A percentile compares a stretch with the other conserved stretches of the same genome.
Conservation (phyloP, 2,329 filamentous ascomycete genomes). For the Zasmidium citrigriseum region DNA sequence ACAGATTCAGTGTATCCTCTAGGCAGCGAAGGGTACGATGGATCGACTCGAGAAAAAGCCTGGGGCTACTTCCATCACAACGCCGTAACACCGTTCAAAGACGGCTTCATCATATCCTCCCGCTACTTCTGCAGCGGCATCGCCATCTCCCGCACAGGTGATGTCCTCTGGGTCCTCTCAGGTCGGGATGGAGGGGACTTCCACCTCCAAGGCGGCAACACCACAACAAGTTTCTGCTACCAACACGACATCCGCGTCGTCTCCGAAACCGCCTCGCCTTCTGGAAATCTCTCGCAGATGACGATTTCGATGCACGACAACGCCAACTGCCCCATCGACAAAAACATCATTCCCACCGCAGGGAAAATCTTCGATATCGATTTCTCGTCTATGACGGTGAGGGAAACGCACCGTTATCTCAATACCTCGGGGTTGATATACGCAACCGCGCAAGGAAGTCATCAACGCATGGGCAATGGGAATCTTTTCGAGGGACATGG, state of each 20-base stretch:
- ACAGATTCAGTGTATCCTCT: slow-evolving; percentile 35
- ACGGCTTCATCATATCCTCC: slow-evolving; percentile 22
- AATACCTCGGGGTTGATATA: slow-evolving; percentile 18
- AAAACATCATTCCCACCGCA: slow-evolving; percentile 17
- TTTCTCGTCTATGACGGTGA: slow-evolving; percentile 10
- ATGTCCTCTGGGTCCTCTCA: slow-evolving; percentile 21
- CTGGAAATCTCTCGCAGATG: neutral
- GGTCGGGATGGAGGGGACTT: slow-evolving; percentile 19
- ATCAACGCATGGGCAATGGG: slow-evolving; percentile 15
- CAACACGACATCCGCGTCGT: slow-evolving; percentile 24
- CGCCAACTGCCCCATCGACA: slow-evolving; percentile 24
- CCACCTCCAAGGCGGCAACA: slow-evolving; percentile 10
- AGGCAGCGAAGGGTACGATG: slow-evolving; percentile 22
- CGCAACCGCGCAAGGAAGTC: slow-evolving; percentile 23
- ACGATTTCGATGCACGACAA: slow-evolving; percentile 16
- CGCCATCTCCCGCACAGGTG: slow-evolving; percentile 14
- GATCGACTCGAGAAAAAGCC: slow-evolving; percentile 12
- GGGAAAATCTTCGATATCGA: slow-evolving; percentile 22
- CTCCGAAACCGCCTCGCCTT: neutral
- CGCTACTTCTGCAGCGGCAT: slow-evolving; percentile 23
- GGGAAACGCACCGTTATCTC: slow-evolving; percentile 11
- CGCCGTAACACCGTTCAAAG: slow-evolving; percentile 15
- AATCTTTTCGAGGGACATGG: slow-evolving; percentile 22
- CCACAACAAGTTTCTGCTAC: slow-evolving; percentile 18
- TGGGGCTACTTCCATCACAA: slow-evolving; percentile 30